These are phyloP conservation scores for Trypanosoma avium DNA, from an alignment of 208 protist species.

Conservation along the genomic window DNA sequence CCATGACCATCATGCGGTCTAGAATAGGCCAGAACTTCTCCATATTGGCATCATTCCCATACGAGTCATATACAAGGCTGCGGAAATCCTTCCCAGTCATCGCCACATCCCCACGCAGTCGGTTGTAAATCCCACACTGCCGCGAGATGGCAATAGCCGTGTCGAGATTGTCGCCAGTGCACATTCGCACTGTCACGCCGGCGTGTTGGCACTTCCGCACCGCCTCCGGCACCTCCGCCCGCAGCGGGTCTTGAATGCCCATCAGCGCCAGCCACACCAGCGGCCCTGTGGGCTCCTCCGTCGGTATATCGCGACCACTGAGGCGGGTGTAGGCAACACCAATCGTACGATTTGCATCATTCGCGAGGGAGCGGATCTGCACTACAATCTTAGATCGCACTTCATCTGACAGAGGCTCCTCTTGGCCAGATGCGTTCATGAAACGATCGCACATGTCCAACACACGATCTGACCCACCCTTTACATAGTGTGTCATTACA, in stretches of 20 bases:
- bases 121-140: slow-evolving; percentile 91
- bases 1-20: slow-evolving; percentile 86
- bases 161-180: slow-evolving; percentile 94
- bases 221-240: slow-evolving; percentile 91
- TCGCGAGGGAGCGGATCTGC: slow-evolving; percentile 51
- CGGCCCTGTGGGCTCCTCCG: slow-evolving; percentile 61
- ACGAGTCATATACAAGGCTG: slow-evolving; percentile 68
- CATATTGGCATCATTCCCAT: slow-evolving; percentile 73
- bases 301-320: slow-evolving; percentile 32
- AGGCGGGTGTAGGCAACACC: slow-evolving; percentile 67
- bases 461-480: slow-evolving; percentile 93
- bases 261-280: slow-evolving; percentile 94
- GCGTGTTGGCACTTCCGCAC: slow-evolving; percentile 91
- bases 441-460: slow-evolving; percentile 73
- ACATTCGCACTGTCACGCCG: slow-evolving; percentile 96
- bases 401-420: slow-evolving; percentile 42
- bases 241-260: slow-evolving; percentile 94
- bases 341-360: slow-evolving; percentile 82
- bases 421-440: slow-evolving; percentile 49
- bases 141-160: slow-evolving; percentile 94
- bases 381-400: slow-evolving; percentile 36
- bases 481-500: slow-evolving; percentile 70
- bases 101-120: slow-evolving; percentile 58
- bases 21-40: slow-evolving; percentile 71
- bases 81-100: slow-evolving; percentile 93